Evolutionary conservation across 2,329 filamentous ascomycete species (phyloP).

Genomic region (Gyromitra esculenta): DNA sequence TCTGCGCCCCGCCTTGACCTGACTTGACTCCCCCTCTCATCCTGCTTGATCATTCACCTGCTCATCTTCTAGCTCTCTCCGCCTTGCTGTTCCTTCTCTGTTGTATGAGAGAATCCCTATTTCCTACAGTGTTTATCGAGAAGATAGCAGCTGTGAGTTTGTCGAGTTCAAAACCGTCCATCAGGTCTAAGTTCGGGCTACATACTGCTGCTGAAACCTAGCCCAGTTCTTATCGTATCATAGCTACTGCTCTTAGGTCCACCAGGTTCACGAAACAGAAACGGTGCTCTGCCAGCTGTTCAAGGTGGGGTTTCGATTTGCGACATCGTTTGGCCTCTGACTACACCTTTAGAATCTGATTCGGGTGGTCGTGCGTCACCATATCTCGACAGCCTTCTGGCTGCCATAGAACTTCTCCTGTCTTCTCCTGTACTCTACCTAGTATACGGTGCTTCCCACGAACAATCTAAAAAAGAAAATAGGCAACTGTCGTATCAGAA

Average conservation of each 20-base stretch:
- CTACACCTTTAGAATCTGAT: slow-evolving; percentile 41
- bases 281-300: slow-evolving; percentile 23
- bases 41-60: slow-evolving; percentile 26
- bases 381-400: slow-evolving; percentile 33
- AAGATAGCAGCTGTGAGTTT: slow-evolving; percentile 33
- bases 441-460: slow-evolving; percentile 14
- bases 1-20: slow-evolving; percentile 49
- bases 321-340: slow-evolving; percentile 24
- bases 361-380: slow-evolving; percentile 43
- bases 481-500: slow-evolving; percentile 24
- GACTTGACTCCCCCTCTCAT: slow-evolving; percentile 39
- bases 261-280: slow-evolving; percentile 32
- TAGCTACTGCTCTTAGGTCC: slow-evolving; percentile 12
- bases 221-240: slow-evolving; percentile 34
- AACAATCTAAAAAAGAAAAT: slow-evolving; percentile 17
- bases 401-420: slow-evolving; percentile 34
- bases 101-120: slow-evolving; percentile 43
- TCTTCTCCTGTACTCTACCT: slow-evolving; percentile 36
- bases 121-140: slow-evolving; percentile 43
- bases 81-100: slow-evolving; percentile 23
- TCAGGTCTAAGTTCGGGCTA: slow-evolving; percentile 24
- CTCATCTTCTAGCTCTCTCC: slow-evolving; percentile 36
- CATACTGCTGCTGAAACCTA: slow-evolving; percentile 32
- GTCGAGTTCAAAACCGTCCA: slow-evolving; percentile 24
- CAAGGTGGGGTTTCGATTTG: slow-evolving; percentile 18